phyloP scores from a whole-genome alignment of 257 asterid species.

The Orobanche coerulescens region DNA sequence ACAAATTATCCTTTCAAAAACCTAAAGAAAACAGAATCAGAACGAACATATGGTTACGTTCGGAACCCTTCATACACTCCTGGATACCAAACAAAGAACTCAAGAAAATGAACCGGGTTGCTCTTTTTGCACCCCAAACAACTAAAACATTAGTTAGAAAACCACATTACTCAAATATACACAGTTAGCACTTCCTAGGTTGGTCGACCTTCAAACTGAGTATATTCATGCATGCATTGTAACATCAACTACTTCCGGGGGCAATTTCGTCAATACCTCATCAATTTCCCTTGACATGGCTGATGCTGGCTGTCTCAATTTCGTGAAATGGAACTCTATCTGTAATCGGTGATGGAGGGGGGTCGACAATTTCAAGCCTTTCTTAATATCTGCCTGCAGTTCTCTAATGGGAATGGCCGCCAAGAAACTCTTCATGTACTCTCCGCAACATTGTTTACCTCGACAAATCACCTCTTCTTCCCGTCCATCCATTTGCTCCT shows the following conservation, averaged over 20 bases:
- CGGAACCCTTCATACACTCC: constrained; percentile 5
- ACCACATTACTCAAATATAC: constrained; percentile 29
- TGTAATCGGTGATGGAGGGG: constrained; percentile 86
- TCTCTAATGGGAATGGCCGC: constrained; percentile 95
- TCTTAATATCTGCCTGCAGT: constrained; percentile 72
- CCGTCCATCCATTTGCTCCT: constrained; percentile 31
- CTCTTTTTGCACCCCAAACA: constrained; percentile 22
- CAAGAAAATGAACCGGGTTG: constrained; percentile 22
- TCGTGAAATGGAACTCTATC: constrained; percentile 84
- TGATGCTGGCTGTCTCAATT: constrained; percentile 14
- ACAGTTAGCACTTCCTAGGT: constrained; percentile 23
- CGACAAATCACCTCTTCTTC: constrained; percentile 48
- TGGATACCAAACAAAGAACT: constrained; percentile 19
- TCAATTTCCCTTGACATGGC: neutral
- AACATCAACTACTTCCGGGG: constrained; percentile 10
- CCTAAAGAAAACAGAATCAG: constrained; percentile 14
- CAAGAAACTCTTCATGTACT: constrained; percentile 78
- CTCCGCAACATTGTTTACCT: constrained; percentile 85
- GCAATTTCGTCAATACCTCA: neutral
- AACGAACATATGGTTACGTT: constrained; percentile 18
- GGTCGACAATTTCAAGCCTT: constrained; percentile 54
- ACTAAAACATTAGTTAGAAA: too few relatives aligned
- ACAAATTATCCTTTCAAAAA: constrained; percentile 2
- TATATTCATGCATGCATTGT: constrained; percentile 10
- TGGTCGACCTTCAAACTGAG: constrained; percentile 1